A percentile compares a stretch with the other conserved stretches of the same genome.
Conservation (phyloP, 2,329 filamentous ascomycete species). For the Juglanconis juglandina region DNA sequence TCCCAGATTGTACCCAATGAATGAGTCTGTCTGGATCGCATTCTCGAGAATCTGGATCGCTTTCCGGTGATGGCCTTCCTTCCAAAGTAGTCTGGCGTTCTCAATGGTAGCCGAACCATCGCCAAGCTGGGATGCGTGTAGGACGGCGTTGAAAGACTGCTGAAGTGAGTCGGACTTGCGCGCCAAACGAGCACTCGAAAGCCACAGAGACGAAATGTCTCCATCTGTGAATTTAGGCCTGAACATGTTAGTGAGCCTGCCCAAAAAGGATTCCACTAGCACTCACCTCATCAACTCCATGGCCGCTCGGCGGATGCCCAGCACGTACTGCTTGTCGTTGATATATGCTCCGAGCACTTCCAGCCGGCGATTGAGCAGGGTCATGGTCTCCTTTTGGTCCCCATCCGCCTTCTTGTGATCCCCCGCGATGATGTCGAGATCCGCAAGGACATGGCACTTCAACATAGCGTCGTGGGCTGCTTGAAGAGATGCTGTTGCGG, state of each 20-base stretch:
- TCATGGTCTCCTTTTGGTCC: conserved; percentile 42
- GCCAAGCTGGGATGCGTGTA: conserved; percentile 80
- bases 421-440: conserved; percentile 73
- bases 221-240: conserved; percentile 62
- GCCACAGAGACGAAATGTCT: conserved; percentile 80
- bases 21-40: conserved; percentile 78
- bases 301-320: conserved; percentile 79
- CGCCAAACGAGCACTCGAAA: conserved; percentile 79
- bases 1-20: conserved; percentile 41
- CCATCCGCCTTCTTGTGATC: conserved; percentile 38
- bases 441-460: conserved; percentile 81
- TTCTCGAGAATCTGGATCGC: conserved; percentile 88
- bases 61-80: conserved; percentile 87
- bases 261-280: conserved; percentile 11
- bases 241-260: conserved; percentile 26
- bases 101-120: conserved; percentile 90
- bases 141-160: conserved; percentile 88
- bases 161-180: conserved; percentile 79
- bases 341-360: conserved; percentile 85
- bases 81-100: conserved; percentile 89
- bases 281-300: conserved; percentile 74
- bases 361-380: conserved; percentile 70
- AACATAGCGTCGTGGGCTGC: conserved; percentile 81
- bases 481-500: conserved; percentile 75
- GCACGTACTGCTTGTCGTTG: conserved; percentile 87